Conservation (phyloP, 2,329 filamentous ascomycete species). For the Byssoonygena ceratinophila region DNA sequence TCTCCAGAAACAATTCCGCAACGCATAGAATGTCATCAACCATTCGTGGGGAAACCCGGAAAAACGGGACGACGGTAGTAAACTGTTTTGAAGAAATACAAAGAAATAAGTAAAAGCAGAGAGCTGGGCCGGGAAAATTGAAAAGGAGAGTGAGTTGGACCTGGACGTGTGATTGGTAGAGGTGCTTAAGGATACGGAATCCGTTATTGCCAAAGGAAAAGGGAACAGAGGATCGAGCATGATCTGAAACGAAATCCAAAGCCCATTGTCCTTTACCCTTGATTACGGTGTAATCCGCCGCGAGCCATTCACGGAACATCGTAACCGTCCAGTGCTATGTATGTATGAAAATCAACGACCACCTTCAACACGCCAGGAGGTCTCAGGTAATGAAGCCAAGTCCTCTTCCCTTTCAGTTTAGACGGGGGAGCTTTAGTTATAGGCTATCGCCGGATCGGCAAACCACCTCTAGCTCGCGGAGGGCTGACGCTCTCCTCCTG, state of each 20-base stretch:
- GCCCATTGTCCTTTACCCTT: background rate
- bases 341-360: background rate
- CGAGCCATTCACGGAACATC: background rate
- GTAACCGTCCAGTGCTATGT: background rate
- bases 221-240: background rate
- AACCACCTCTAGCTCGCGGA: slow-evolving; percentile 41
- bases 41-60: background rate
- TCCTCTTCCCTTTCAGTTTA: background rate
- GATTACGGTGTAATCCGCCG: background rate
- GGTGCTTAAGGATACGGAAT: too few species aligned
- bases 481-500: slow-evolving; percentile 34
- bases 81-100: background rate
- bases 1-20: background rate
- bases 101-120: background rate
- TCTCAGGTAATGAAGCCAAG: background rate
- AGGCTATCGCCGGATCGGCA: slow-evolving; percentile 53
- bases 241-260: background rate
- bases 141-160: too few species aligned
- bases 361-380: too few species aligned
- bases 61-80: background rate
- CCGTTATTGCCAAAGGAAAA: background rate
- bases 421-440: background rate
- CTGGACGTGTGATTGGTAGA: too few species aligned
- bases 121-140: background rate
- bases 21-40: too few species aligned